Evolutionary conservation across 768 basidiomycete genomes (phyloP), one percentile per base, ranked within the genome.

Genomic region (Naganishia friedmannii): DNA sequence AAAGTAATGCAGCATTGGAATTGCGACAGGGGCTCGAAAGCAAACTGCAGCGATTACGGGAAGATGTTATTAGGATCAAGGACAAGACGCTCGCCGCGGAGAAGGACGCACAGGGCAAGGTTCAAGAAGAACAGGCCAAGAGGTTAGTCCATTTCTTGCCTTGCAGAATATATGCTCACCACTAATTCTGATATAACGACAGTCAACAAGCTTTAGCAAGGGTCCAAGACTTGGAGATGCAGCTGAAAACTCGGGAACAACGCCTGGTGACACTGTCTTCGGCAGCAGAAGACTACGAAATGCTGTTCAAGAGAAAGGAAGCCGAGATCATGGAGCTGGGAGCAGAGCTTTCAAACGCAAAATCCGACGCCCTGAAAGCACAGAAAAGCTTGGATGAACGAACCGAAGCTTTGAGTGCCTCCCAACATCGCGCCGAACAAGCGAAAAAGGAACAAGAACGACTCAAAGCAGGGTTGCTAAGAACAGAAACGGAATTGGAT

Each of bases 401-500:
- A 4, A 81, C 83, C 15, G 82, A 91, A 31, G 77, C 77, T 54
- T 63, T 68, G 8, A 75, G 76, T 7, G 68, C 77, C 8, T 37
- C 73, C 65, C 68, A 76, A 7, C 72, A 75, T 19, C 67, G 77
- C 53, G 31, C 67, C 4, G 54, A 72, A 29, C 72, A 71, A 10
- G 28, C 55, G 8, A 57, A 39, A 10, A 87, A 86, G 31, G 77
- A 78, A 53, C 71, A 69, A 6, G 60, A 77, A 26, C 42, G 68
- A 29, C 74, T 74, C 21, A 53, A 72, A 2, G 53, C 65, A 6
- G 65, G 67, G 23, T 65, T 77, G 15, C 82, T 82, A 31, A 90
- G 88, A 75, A 83, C 95, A 2, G 88, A 91, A 75, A 86, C 84
- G 48, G 94, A 96, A 80, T 83, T 96, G 13, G 93, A 95, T 75